A percentile compares a stretch with the other conserved stretches of the same genome.
Evolutionary conservation across 2,329 filamentous ascomycete species (phyloP).

Genomic region (Bipolaris zeicola): DNA sequence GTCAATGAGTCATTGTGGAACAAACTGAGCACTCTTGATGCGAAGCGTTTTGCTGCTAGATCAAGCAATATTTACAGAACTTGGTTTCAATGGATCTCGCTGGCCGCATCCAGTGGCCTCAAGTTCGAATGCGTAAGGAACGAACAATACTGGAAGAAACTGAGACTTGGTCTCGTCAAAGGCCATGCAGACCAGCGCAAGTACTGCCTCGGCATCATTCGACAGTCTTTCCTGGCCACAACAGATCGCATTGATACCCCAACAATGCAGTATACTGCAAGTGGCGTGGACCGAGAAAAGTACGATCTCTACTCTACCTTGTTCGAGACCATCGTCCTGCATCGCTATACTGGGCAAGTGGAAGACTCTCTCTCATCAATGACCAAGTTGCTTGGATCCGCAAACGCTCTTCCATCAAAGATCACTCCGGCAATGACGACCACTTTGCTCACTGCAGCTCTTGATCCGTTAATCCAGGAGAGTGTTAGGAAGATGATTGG

Average conservation of each 20-base stretch:
- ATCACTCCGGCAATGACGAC: slow-evolving; percentile 51
- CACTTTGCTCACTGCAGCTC: slow-evolving; percentile 49
- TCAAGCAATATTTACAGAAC: slow-evolving; percentile 36
- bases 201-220: slow-evolving; percentile 53
- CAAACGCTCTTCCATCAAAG: slow-evolving; percentile 38
- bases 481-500: slow-evolving; percentile 55
- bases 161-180: slow-evolving; percentile 48
- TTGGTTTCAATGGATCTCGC: slow-evolving; percentile 47
- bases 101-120: slow-evolving; percentile 21
- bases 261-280: slow-evolving; percentile 29
- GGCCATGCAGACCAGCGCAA: slow-evolving; percentile 55
- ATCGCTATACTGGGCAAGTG: slow-evolving; percentile 57
- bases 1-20: slow-evolving; percentile 34
- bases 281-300: slow-evolving; percentile 31
- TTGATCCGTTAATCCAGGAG: slow-evolving; percentile 52
- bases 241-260: slow-evolving; percentile 31
- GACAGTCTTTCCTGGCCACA: slow-evolving; percentile 46
- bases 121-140: slow-evolving; percentile 31
- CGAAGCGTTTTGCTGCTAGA: slow-evolving; percentile 22
- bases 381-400: slow-evolving; percentile 45
- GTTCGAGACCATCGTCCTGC: slow-evolving; percentile 56
- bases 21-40: slow-evolving; percentile 24
- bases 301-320: slow-evolving; percentile 53
- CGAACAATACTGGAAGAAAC: slow-evolving; percentile 49
- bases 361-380: slow-evolving; percentile 54